Base-by-base conservation (phyloP, 2,329 filamentous ascomycete genomes). In the Colletotrichum horii region DNA sequence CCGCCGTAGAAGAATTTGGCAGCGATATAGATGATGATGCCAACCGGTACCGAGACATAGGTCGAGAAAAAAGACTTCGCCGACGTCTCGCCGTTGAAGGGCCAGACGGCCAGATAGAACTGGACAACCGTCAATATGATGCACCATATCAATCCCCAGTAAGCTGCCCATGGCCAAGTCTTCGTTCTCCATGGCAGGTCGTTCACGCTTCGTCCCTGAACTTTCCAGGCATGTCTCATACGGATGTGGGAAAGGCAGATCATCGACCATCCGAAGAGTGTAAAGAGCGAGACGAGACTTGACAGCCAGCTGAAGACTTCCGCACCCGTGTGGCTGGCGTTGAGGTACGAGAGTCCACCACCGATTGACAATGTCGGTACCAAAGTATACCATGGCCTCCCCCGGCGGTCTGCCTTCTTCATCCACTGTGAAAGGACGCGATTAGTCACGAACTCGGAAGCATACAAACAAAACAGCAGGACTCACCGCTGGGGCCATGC, bases 301-400 rank as follows among this genome's bases (percentile, higher is more conserved):
- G 86, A 87, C 68, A 89, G 83, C 87, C 87, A 89, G 8, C 79
- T 81, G 78, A 88, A 89, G 56, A 88, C 87, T 8, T 83, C 80
- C 2, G 83, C 79, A 4, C 85, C 86, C 11, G 80, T 84, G 74
- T 86, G 80, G 78, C 74, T 83, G 36, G 87, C 86, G 76, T 88
- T 88, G 19, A 88, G 83, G 74, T 87, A 87, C 28, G 83, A 81
- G 7, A 88, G 83, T 0, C 83, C 86, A 24, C 84, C 83, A 8
- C 85, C 90, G 55, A 91, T 87, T 6, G 89, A 77, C 62, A 91
- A 89, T 0, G 90, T 89, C 60, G 90, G 85, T 2, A 90, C 79
- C 12, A 61, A 22, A 1, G 58, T 34, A 16, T 32, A 61, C 58
- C n/a, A 61, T 2, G 58, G 58, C 14, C 58, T 30, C 14, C 58